Base-by-base conservation (phyloP, 2,329 filamentous ascomycete species). In the Botrytis hyacinthi region DNA sequence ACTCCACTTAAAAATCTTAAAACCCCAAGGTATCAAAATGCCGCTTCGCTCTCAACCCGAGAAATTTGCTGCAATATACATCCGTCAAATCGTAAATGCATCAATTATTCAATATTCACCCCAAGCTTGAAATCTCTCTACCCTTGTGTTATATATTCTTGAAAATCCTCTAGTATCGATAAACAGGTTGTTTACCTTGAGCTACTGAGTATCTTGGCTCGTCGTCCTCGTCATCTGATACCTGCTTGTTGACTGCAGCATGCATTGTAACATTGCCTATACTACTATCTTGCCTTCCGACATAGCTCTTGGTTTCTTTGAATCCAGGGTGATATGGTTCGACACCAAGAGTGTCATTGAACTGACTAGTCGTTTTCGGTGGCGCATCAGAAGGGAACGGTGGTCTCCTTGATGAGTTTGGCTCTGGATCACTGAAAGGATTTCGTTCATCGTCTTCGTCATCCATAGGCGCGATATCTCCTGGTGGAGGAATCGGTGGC, bases 291-390 rank as follows among this genome's bases (percentile, higher is more conserved):
- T 80, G 78, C 73, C 79, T 77, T 16, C 74, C 77, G 12, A 75
- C 66, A 73, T 78, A 79, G 62, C 78, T 79, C 63, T 76, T 74
- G 14, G 77, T 79, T 51, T 78, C 76, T 57, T 75, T 74, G 44
- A 81, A 81, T 8, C 79, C 80, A 12, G 80, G 80, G 71, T 81
- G 80, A 69, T 81, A 81, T n/a, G 80, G 80, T 70, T 81, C 80
- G 54, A 80, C 75, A 26, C 78, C 80, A 22, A 79, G 60, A 16
- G 72, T 71, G 46, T 80, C 80, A 57, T 80, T 77, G 61, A 80
- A 81, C 61, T 80, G 77, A 12, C 77, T 76, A 29, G 77, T 77
- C 0, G 74, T 63, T 42, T 32, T 74, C 10, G 77, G 57, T 22
- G 75, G 73, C 46, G 75, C 72, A 68, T 80, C 79, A 74, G 76